Evolutionary conservation across 805 yeast species (phyloP).

Genomic region (Lachancea sp.): DNA sequence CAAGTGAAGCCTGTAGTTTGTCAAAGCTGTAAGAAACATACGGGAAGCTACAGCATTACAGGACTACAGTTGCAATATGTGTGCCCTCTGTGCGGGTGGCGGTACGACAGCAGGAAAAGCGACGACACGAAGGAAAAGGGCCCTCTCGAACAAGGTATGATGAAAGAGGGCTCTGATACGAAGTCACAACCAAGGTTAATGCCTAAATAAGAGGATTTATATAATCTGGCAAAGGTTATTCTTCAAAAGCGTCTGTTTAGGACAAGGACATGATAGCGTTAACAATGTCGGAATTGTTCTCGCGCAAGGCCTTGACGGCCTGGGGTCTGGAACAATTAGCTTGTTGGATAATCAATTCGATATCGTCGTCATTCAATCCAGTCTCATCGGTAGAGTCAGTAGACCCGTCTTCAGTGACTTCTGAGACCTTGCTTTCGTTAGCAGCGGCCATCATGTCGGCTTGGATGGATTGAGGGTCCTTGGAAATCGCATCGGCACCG

Average conservation of each 20-base stretch:
- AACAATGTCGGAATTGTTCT: slow-evolving; percentile 89
- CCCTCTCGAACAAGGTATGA: not conserved
- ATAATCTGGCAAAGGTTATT: not conserved
- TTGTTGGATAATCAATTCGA: slow-evolving; percentile 84
- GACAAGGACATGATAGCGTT: slow-evolving; percentile 87
- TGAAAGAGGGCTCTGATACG: not conserved
- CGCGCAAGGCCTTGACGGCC: slow-evolving; percentile 86
- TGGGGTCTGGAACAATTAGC: slow-evolving; percentile 81
- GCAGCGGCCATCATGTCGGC: slow-evolving; percentile 66
- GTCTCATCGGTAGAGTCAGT: slow-evolving; percentile 78
- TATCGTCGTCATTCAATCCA: slow-evolving; percentile 76
- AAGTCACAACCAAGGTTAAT: slow-evolving; percentile 1
- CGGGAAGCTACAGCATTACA: slow-evolving; percentile 23
- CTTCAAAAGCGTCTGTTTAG: slow-evolving; percentile 10
- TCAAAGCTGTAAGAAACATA: slow-evolving; percentile 19
- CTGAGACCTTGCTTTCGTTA: slow-evolving; percentile 36
- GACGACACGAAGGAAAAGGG: not conserved
- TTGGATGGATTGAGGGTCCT: slow-evolving; percentile 72
- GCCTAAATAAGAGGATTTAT: not conserved
- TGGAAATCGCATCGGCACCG: slow-evolving; percentile 42
- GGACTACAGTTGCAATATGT: slow-evolving; percentile 21
- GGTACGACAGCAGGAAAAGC: slow-evolving; percentile 7
- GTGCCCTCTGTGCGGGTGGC: slow-evolving; percentile 26
- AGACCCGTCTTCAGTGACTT: slow-evolving; percentile 38
- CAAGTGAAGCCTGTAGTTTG: slow-evolving; percentile 22